These are phyloP conservation scores for Grigorovia jiainica DNA, from an alignment of 805 yeast genomes.

Conservation along the genomic window DNA sequence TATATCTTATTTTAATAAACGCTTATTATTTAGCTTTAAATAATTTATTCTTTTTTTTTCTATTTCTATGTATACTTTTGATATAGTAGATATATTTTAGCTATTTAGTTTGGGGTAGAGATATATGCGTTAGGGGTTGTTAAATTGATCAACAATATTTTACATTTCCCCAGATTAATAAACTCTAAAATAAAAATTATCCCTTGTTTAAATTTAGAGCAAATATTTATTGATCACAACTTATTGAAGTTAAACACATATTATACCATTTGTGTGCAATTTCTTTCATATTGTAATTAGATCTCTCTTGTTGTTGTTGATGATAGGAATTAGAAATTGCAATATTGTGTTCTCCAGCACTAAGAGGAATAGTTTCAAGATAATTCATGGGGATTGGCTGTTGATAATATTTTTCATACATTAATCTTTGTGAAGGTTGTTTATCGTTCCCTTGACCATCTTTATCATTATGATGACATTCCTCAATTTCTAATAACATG, in stretches of 20 bases:
- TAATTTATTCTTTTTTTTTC: too few species aligned
- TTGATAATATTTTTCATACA: constrained; percentile 5
- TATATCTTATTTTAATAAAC: background rate
- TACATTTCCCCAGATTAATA: too few species aligned
- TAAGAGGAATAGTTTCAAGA: background rate
- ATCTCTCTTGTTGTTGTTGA: background rate
- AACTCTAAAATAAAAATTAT: too few species aligned
- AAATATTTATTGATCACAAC: background rate
- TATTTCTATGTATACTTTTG: too few species aligned
- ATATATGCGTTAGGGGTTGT: too few species aligned
- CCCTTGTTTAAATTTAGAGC: too few species aligned
- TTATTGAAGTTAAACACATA: background rate
- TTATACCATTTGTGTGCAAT: too few species aligned
- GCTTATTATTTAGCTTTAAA: background rate
- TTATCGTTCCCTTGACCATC: background rate
- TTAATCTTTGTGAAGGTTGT: background rate
- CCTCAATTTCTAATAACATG: background rate
- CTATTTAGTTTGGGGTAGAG: background rate
- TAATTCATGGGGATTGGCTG: constrained; percentile 8
- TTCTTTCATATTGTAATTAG: too few species aligned
- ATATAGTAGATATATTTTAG: too few species aligned
- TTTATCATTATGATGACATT: background rate
- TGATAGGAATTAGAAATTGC: background rate
- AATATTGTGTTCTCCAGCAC: background rate
- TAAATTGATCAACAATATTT: too few species aligned